These are phyloP conservation scores for Corchorus olitorius DNA, from an alignment of 345 rosid species.

Conservation along the genomic window DNA sequence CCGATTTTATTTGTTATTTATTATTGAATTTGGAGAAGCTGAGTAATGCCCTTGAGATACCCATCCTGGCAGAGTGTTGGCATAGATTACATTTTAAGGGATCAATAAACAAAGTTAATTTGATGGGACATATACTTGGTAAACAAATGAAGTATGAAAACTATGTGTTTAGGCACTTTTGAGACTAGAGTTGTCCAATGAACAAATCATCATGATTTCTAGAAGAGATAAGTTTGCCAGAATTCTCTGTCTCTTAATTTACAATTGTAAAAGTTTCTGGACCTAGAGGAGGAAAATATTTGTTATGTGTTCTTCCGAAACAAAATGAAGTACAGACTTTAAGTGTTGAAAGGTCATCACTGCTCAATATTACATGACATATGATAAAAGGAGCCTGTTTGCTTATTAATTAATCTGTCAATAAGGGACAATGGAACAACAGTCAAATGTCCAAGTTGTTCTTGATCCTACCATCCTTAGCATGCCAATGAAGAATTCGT, in stretches of 20 bases:
- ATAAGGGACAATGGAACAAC: not conserved
- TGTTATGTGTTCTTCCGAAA: not conserved
- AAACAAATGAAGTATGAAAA: not conserved
- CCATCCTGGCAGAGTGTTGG: not conserved
- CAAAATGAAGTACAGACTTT: not conserved
- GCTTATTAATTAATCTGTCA: not conserved
- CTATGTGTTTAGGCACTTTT: not conserved
- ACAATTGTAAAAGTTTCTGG: not conserved
- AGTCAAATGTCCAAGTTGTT: not conserved
- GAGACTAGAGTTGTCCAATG: not conserved
- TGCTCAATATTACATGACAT: not conserved
- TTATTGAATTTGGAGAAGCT: not conserved
- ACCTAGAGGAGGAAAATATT: not conserved
- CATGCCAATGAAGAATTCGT: not conserved
- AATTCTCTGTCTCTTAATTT: not conserved
- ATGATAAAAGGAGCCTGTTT: not conserved
- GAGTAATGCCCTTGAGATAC: not conserved
- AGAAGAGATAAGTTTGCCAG: not conserved
- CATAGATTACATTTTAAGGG: not conserved
- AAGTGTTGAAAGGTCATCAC: not conserved
- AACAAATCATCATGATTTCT: not conserved
- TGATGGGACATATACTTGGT: not conserved
- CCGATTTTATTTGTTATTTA: not conserved
- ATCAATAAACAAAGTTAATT: not conserved
- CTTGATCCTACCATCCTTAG: not conserved